Conservation (phyloP, 345 rosid genomes). For the Brassica incana region DNA sequence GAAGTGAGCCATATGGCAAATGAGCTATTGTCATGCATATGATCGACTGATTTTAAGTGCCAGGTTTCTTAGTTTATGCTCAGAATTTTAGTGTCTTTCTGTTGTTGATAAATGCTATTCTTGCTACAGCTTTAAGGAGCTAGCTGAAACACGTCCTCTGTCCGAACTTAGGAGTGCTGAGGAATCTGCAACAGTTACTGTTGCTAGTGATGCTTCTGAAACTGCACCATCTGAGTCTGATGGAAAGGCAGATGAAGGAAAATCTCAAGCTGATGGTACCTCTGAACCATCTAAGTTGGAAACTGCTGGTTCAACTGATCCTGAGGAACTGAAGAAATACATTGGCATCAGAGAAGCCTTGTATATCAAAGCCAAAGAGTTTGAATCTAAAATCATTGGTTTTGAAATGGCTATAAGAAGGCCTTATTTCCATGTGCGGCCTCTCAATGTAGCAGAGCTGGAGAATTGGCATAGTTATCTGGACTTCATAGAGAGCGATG, state of each 20-base stretch:
- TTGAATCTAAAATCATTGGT: slow-evolving; percentile 83
- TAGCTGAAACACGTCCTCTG: slow-evolving; percentile 76
- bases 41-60: not conserved
- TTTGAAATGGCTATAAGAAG: slow-evolving; percentile 96
- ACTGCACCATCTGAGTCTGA: slow-evolving; percentile 45
- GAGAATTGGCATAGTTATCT: slow-evolving; percentile 97
- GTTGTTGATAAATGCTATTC: slow-evolving; percentile 20
- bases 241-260: slow-evolving; percentile 56
- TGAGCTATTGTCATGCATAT: not conserved
- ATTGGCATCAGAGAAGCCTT: slow-evolving; percentile 80
- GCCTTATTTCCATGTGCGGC: slow-evolving; percentile 96
- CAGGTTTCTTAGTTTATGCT: not conserved
- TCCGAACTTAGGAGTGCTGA: slow-evolving; percentile 76
- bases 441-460: slow-evolving; percentile 83
- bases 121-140: slow-evolving; percentile 70
- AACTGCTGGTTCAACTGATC: slow-evolving; percentile 73
- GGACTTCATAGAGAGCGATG: slow-evolving; percentile 78
- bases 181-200: slow-evolving; percentile 52
- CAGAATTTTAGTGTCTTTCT: not conserved
- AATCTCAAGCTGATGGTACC: slow-evolving; percentile 51
- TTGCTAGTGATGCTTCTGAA: slow-evolving; percentile 41
- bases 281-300: slow-evolving; percentile 59
- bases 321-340: slow-evolving; percentile 93
- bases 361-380: slow-evolving; percentile 93
- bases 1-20: not conserved